These are phyloP conservation scores for Sarcomyxa edulis DNA, from an alignment of 768 basidiomycete species.

Conservation along the genomic window DNA sequence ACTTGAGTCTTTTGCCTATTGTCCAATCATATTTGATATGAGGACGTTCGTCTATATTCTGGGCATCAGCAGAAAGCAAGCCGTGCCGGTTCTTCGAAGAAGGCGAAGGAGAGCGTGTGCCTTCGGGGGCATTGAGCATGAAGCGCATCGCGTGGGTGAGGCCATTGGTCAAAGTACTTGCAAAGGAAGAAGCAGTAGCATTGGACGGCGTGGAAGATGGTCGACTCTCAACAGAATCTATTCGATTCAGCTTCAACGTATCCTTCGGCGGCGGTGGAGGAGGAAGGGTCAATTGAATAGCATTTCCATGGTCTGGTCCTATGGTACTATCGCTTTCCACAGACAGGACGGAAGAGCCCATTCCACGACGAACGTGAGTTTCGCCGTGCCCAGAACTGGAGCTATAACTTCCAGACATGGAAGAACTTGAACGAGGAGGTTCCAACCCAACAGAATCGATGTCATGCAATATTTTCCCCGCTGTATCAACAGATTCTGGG, in stretches of 20 bases:
- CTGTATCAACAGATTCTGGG: conserved; percentile 28
- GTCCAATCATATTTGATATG: conserved; percentile 85
- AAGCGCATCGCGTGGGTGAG: conserved; percentile 57
- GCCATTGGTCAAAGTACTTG: conserved; percentile 43
- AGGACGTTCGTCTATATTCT: conserved; percentile 60
- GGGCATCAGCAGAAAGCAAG: conserved; percentile 35
- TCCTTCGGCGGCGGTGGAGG: conserved; percentile 23
- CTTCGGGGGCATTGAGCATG: conserved; percentile 36
- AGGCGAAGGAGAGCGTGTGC: conserved; percentile 27
- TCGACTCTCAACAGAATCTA: not conserved
- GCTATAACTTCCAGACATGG: conserved; percentile 13
- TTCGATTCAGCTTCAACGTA: conserved; percentile 13
- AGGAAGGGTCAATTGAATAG: conserved; percentile 7
- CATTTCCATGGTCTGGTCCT: conserved; percentile 9
- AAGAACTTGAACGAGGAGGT: conserved; percentile 22
- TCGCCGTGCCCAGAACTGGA: conserved; percentile 24
- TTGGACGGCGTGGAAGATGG: not conserved
- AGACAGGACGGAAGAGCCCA: conserved; percentile 36
- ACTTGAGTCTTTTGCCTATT: conserved; percentile 65
- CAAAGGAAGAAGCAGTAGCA: conserved; percentile 33
- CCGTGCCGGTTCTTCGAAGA: conserved; percentile 42
- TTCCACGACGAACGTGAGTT: conserved; percentile 28
- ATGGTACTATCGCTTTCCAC: conserved; percentile 33
- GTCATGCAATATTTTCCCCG: conserved; percentile 42
- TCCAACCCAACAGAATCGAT: conserved; percentile 25